Conservation (phyloP, 495 filamentous ascomycete species). For the Aspergillus hancockii region DNA sequence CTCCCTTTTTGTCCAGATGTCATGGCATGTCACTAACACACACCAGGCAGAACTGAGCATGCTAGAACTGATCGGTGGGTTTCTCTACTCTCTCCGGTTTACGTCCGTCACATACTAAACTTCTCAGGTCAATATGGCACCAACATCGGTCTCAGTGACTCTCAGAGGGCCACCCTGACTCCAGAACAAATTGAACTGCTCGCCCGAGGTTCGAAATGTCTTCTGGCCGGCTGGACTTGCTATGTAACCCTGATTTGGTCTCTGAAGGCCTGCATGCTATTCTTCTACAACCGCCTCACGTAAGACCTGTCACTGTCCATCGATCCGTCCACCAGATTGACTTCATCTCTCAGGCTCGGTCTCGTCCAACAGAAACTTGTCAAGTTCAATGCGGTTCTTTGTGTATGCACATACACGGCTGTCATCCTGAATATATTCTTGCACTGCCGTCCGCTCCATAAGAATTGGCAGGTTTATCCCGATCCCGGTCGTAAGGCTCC, state of each 20-base stretch:
- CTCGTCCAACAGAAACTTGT: constrained; percentile 25
- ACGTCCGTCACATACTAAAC: not conserved
- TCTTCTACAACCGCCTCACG: constrained; percentile 55
- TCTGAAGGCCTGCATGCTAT: constrained; percentile 51
- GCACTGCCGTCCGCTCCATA: constrained; percentile 43
- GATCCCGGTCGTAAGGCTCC: constrained; percentile 35
- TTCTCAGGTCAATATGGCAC: constrained; percentile 20
- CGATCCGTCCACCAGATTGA: not conserved
- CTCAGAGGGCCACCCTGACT: constrained; percentile 33
- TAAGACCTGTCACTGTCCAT: constrained; percentile 17
- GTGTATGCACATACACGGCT: constrained; percentile 42
- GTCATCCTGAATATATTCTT: constrained; percentile 46
- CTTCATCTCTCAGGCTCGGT: constrained; percentile 14
- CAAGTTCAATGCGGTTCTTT: constrained; percentile 28
- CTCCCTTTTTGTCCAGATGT: not conserved
- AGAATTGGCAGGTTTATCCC: constrained; percentile 51
- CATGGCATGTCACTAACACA: not conserved
- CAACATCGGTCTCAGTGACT: constrained; percentile 46
- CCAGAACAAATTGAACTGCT: constrained; percentile 34
- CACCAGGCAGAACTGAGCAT: constrained; percentile 17
- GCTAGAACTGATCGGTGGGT: constrained; percentile 19
- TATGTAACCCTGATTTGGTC: constrained; percentile 54
- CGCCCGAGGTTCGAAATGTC: constrained; percentile 46
- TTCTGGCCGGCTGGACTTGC: constrained; percentile 49
- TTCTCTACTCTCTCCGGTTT: not conserved